Base-by-base conservation (phyloP, 1,284 basidiomycete species). In the Ustilago crameri region DNA sequence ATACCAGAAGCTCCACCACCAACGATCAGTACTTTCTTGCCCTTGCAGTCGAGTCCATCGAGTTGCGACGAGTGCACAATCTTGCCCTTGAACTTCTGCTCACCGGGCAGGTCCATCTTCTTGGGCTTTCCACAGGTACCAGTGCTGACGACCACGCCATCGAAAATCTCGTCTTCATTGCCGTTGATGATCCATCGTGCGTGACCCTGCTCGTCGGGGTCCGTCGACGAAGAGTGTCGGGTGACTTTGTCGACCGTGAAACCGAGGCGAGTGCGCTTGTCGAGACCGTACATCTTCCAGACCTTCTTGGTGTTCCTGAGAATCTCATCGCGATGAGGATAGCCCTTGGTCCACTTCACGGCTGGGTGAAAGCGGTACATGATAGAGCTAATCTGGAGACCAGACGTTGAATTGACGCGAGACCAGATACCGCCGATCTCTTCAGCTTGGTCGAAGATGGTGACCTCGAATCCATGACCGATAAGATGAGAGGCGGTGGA, bases 1-100 rank as follows among this genome's bases (percentile, higher is more conserved):
- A 89, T 87, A 9, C 87, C 88, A 47, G 86, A 87, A 0, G 89
- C 89, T 0, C 88, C 88, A 38, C 87, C 87, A 0, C 89, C 89
- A 23, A 90, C 63, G 38, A 82, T 63, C n/a, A 81, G 34, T 0
- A 82, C 80, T 17, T 84, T 85, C 82, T 88, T 88, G 0, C 86
- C 88, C 47, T 79, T 66, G 45, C 84, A 79, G 17, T 84, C 81
- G 3, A 81, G 72, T 8, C 84, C 75, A 64, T 87, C 86, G 10
- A 89, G 85, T 68, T 88, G 83, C 0, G 86, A 87, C 0, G 88
- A 89, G 74, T 90, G 89, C 2, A 88, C 73, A n/a, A 89, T 83
- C 17, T 84, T 80, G 17, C 87, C 86, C 42, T 80, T 75, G 75
- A 85, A 87, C 24, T 84, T 80, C 9, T 83, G 77, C 80, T 88